phyloP scores from a whole-genome alignment of 352 stramenopile genomes.

The Pilasporangium apinafurcum region DNA sequence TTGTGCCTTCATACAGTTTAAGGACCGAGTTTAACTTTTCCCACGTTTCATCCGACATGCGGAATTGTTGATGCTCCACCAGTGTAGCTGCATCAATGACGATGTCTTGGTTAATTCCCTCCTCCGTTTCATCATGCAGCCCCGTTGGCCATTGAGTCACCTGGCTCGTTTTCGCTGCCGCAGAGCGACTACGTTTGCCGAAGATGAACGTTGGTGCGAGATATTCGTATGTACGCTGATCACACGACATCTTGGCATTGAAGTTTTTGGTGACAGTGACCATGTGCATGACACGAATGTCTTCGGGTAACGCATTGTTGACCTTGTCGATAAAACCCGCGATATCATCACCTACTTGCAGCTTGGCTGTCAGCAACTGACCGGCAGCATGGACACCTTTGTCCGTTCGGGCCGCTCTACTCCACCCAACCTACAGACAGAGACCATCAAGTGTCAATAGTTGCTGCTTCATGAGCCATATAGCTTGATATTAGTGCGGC shows the following conservation, averaged over 20 bases:
- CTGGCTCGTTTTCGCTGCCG: background rate
- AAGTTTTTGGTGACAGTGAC: conserved; percentile 88
- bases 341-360: conserved; percentile 77
- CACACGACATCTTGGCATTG: conserved; percentile 87
- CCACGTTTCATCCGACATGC: conserved; percentile 48
- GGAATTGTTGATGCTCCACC: conserved; percentile 67
- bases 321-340: conserved; percentile 57
- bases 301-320: conserved; percentile 60
- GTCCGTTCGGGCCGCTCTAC: conserved; percentile 83
- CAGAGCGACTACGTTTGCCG: conserved; percentile 15
- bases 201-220: conserved; percentile 88
- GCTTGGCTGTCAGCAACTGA: conserved; percentile 79
- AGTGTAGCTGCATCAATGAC: conserved; percentile 56
- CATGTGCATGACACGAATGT: conserved; percentile 83
- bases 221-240: conserved; percentile 89
- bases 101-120: conserved; percentile 25
- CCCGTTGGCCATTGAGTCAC: conserved; percentile 21
- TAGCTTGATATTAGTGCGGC: background rate
- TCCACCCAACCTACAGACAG: conserved; percentile 70
- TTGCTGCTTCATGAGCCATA: background rate
- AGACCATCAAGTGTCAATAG: background rate
- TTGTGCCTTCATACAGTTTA: conserved; percentile 75
- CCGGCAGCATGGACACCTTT: conserved; percentile 88
- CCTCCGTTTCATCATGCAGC: conserved; percentile 35
- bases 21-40: conserved; percentile 47